These are phyloP conservation scores for Heliamphora exappendiculata DNA, from an alignment of 148 eudicot genomes.

Conservation along the genomic window DNA sequence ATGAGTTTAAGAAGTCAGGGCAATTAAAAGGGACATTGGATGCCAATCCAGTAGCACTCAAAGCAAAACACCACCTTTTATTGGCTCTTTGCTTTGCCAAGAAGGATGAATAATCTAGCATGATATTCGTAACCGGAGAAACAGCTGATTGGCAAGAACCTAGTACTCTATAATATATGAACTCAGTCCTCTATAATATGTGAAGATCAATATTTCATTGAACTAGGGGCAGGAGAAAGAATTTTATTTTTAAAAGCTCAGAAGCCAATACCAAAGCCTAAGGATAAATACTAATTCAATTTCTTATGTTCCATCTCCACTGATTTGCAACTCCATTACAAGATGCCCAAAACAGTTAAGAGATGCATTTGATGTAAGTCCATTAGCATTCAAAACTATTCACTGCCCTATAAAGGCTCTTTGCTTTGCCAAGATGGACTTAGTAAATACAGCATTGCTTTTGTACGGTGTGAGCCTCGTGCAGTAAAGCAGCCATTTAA, in stretches of 20 bases:
- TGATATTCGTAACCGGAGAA: no score
- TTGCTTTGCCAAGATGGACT: constrained; percentile 23
- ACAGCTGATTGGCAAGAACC: no score
- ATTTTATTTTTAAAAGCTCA: background rate
- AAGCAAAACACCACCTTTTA: no score
- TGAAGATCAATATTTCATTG: background rate
- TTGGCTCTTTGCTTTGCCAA: no score
- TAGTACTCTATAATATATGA: no score
- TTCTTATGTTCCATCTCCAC: constrained; percentile 7
- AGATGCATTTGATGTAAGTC: constrained; percentile 15
- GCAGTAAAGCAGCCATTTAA: background rate
- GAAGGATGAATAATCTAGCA: no score
- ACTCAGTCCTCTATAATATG: no score
- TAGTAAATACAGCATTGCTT: background rate
- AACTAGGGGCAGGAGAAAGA: background rate
- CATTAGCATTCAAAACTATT: constrained; percentile 22
- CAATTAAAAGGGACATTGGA: no score
- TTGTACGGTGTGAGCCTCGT: no score
- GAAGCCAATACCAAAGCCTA: background rate
- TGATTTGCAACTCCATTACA: constrained; percentile 5
- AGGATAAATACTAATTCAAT: background rate
- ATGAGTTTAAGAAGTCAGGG: no score
- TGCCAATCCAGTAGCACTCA: no score
- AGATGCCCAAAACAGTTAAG: constrained; percentile 14
- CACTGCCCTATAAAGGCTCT: constrained; percentile 7